Percentiles rank a stretch among this genome's conserved stretches.
Evolutionary conservation across 176 grass and related monocot genomes (phyloP).

Genomic region (Zea luxurians): DNA sequence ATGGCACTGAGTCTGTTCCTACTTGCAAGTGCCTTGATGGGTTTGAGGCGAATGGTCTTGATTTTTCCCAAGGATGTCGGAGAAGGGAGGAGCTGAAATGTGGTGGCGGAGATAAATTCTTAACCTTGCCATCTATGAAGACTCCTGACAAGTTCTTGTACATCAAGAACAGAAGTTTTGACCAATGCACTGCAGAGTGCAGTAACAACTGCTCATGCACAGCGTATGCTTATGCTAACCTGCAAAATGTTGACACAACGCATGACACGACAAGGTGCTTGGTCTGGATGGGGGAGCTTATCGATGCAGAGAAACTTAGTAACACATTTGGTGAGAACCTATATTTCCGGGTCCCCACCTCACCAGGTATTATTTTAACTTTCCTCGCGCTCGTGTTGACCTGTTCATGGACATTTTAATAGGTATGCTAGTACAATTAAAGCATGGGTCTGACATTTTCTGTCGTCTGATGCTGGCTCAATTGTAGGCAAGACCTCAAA

Average conservation of each 20-base stretch:
- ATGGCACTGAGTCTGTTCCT: background rate
- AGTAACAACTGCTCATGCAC: slow-evolving; percentile 46
- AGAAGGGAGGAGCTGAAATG: slow-evolving; percentile 34
- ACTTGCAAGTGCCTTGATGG: slow-evolving; percentile 56
- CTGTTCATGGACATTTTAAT: background rate
- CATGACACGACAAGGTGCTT: slow-evolving; percentile 50
- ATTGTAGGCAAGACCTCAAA: background rate
- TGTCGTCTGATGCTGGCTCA: background rate
- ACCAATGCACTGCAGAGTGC: slow-evolving; percentile 44
- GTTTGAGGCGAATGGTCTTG: slow-evolving; percentile 34
- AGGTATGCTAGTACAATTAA: background rate
- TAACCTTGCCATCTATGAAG: background rate
- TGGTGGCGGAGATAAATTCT: background rate
- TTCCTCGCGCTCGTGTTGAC: background rate
- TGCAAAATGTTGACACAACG: background rate
- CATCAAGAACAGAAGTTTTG: background rate
- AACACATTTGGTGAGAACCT: slow-evolving; percentile 41
- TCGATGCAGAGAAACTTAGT: slow-evolving; percentile 36
- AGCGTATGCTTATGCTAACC: slow-evolving; percentile 49
- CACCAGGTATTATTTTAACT: slow-evolving; percentile 38
- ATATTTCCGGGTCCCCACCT: slow-evolving; percentile 38
- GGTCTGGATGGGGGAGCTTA: slow-evolving; percentile 53
- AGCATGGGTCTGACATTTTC: background rate
- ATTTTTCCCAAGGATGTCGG: slow-evolving; percentile 44
- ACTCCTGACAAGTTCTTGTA: background rate